Base-by-base conservation (phyloP, 805 yeast genomes). In the Citeromyces matritensis region DNA sequence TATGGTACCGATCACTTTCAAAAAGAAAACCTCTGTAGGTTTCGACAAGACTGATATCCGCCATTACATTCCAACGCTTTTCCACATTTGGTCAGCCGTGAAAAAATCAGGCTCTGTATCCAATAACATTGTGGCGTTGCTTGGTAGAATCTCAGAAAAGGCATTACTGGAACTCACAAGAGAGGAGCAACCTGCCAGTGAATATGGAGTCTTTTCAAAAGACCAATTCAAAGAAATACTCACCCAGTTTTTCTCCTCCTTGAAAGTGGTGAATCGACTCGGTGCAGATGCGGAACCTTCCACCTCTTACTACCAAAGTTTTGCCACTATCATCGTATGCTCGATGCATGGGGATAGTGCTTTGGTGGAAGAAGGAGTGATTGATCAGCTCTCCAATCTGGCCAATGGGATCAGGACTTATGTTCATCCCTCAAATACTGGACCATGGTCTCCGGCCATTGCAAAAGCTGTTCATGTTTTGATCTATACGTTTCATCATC, bases 361-460 rank as follows among this genome's bases (percentile, higher is more conserved):
- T 1, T 41, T 55, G 9, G 63, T 51, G 2, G 35, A 47, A 2
- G 58, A 48, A 12, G 73, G 73, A 5, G 60, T 74, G 14, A 47
- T 77, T 40, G 68, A 60, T 11, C 57, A 64, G 30, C 43, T 86
- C 4, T 57, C 58, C 14, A 62, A 71, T 0, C 55, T 81, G 17
- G 42, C 79, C n/a, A 72, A 73, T 33, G 72, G 94, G 0, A 58
- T 85, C 5, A 77, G 70, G 38, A 81, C 95, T 12, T 82, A 77
- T 51, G 75, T 74, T 3, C 96, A 91, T 49, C 98, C 98, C 5
- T 85, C 97, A 0, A 86, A 86, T 48, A 51, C 63, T n/a, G 97
- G 95, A 0, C 64, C 65, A n/a, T 86, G 97, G 96, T 68, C 94
- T 1, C 52, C 65, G 17, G 57, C 75, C 4, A 67, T 88, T 21